Conservation (phyloP, 169 alveolate genomes). For the Plasmodium relictum region DNA sequence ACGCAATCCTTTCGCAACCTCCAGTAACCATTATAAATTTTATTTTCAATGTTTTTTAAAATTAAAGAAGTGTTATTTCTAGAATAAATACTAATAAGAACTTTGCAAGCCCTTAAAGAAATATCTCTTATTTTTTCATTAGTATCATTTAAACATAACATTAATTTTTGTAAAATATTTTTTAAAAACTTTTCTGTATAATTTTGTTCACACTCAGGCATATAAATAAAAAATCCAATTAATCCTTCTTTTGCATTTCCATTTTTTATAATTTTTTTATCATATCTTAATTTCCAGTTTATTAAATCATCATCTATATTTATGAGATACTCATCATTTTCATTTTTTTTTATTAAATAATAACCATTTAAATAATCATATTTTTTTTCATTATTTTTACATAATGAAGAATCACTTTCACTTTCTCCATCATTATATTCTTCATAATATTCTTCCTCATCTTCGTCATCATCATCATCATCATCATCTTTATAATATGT, state of each 20-base stretch:
- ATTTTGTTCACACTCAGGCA: constrained; percentile 70
- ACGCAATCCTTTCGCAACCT: constrained; percentile 63
- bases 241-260: constrained; percentile 69
- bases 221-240: constrained; percentile 66
- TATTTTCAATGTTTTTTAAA: constrained; percentile 72
- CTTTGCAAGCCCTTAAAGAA: constrained; percentile 67
- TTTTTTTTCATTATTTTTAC: constrained; percentile 28
- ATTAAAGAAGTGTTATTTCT: constrained; percentile 68
- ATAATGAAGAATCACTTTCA: constrained; percentile 29
- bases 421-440: constrained; percentile 13
- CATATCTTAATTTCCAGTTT: constrained; percentile 68
- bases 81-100: constrained; percentile 45
- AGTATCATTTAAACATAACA: constrained; percentile 64
- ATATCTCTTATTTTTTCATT: constrained; percentile 71
- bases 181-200: constrained; percentile 75
- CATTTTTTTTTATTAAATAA: constrained; percentile 70
- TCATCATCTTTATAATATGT: neutral
- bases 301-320: constrained; percentile 60
- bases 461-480: constrained; percentile 36
- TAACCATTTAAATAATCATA: constrained; percentile 33
- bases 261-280: constrained; percentile 46
- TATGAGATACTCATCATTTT: constrained; percentile 23
- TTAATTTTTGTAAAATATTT: constrained; percentile 57
- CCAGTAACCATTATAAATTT: constrained; percentile 70
- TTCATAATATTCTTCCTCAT: neutral